Evolutionary conservation across 2,329 filamentous ascomycete genomes (phyloP).

Genomic region (Ascochyta viciae-villosae): DNA sequence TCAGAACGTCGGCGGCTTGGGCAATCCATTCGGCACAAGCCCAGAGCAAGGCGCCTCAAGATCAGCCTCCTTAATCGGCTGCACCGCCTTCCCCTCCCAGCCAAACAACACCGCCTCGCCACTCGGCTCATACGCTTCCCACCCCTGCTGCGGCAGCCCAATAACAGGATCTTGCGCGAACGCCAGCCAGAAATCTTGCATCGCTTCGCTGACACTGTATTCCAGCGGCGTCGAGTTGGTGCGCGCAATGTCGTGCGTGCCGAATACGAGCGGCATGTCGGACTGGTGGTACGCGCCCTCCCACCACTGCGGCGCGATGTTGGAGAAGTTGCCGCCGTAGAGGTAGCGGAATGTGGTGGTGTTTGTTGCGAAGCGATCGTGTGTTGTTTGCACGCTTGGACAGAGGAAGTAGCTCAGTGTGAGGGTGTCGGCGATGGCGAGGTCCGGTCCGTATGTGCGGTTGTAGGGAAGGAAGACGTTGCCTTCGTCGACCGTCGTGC

Average conservation of each 20-base stretch:
- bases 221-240: conserved; percentile 40
- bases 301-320: conserved; percentile 45
- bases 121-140: conserved; percentile 39
- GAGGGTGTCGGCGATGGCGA: conserved; percentile 21
- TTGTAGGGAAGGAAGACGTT: conserved; percentile 43
- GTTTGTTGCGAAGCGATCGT: conserved; percentile 31
- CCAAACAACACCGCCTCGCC: conserved; percentile 36
- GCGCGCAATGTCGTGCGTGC: conserved; percentile 39
- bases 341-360: conserved; percentile 48
- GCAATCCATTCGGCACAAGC: conserved; percentile 14
- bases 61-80: conserved; percentile 26
- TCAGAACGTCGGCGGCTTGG: conserved; percentile 12
- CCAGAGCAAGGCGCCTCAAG: conserved; percentile 31
- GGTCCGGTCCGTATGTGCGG: conserved; percentile 34
- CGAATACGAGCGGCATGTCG: conserved; percentile 48
- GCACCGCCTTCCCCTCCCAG: conserved; percentile 20
- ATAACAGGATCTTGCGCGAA: conserved; percentile 45
- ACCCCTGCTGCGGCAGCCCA: conserved; percentile 41
- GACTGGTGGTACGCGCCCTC: conserved; percentile 47
- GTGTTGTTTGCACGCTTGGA: conserved; percentile 36
- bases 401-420: conserved; percentile 43
- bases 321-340: conserved; percentile 48
- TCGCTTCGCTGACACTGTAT: conserved; percentile 39
- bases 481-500: conserved; percentile 46
- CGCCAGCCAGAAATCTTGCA: conserved; percentile 49